These are phyloP conservation scores for Diophrys sp. DNA, from an alignment of 73 alveolate genomes.

Conservation along the genomic window DNA sequence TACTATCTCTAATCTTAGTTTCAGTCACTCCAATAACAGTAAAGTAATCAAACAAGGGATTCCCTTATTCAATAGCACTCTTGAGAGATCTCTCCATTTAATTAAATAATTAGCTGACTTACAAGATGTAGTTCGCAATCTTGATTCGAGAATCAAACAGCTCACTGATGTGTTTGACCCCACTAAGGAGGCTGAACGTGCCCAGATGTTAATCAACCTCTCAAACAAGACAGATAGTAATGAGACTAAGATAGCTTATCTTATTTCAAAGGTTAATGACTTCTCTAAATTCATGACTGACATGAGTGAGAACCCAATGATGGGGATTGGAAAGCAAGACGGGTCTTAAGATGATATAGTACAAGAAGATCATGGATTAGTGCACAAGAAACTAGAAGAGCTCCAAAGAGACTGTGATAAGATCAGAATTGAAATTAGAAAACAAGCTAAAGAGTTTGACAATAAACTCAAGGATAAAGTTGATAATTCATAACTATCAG, in stretches of 20 bases:
- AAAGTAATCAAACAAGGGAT: too few species aligned
- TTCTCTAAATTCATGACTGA: neutral
- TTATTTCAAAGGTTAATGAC: neutral
- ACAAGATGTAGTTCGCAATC: neutral
- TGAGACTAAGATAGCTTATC: neutral
- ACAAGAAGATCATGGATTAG: neutral
- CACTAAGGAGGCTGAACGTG: neutral
- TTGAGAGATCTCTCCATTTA: too few species aligned
- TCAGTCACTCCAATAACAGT: too few species aligned
- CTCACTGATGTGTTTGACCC: neutral
- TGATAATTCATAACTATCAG: neutral
- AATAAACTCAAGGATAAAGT: neutral
- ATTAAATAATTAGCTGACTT: too few species aligned
- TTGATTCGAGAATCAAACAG: neutral
- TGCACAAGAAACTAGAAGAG: slow-evolving; percentile 35
- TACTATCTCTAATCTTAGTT: too few species aligned
- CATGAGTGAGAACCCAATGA: slow-evolving; percentile 1
- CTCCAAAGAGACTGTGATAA: slow-evolving; percentile 64
- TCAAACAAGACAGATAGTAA: neutral
- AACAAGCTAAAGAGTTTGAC: neutral
- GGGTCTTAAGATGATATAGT: neutral
- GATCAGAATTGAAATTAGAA: slow-evolving; percentile 56
- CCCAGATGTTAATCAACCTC: neutral
- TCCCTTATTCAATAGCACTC: too few species aligned
- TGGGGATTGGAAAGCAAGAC: neutral